Base-by-base conservation (phyloP, 352 stramenopile genomes). In the Phytophthora melonis region DNA sequence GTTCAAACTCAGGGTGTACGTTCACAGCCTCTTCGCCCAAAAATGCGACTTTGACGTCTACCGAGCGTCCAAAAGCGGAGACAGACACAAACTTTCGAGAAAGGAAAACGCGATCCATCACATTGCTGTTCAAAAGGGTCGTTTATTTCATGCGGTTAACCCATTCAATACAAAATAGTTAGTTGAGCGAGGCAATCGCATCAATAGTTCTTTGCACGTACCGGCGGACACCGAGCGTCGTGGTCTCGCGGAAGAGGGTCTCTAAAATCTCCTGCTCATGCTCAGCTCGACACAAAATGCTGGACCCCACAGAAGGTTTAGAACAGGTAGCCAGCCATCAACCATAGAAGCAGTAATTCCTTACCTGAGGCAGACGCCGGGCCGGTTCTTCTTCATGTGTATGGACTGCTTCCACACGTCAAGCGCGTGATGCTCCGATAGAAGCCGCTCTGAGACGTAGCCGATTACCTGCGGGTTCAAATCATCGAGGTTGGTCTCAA, bases 401-500 rank as follows among this genome's bases (percentile, higher is more conserved):
- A 97, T 96, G 36, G 89, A 81, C 60, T 88, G 84, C 30, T 91
- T 89, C 93, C 93, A 98, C 56, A 93, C 91, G 65, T 98, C 93
- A 18, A 97, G 73, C 9, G 90, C 92, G n/a, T 78, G 62, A 6
- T 84, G 78, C 8, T 78, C 66, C 19, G 62, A 66, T n/a, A 98
- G 74, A 63, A 97, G 57, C 27, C 77, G 72, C 71, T 95, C 88
- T 14, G 84, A 86, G 5, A 97, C 74, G 70, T 91, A 94, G 27
- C 89, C 91, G 25, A 96, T 75, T 49, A 93, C 80, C 73, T 96
- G 89, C 23, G 89, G 89, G 56, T 95, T 97, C 65, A 97, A 80
- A 76, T 98, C 93, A 81, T 98, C 93, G 61, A 98, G 47, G 72
- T 98, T 98, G 61, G 91, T 94, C 78, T 98, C 91, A 43, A 98